These are phyloP conservation scores for Basidioascus undulatus DNA, from an alignment of 768 basidiomycete species.

Conservation along the genomic window DNA sequence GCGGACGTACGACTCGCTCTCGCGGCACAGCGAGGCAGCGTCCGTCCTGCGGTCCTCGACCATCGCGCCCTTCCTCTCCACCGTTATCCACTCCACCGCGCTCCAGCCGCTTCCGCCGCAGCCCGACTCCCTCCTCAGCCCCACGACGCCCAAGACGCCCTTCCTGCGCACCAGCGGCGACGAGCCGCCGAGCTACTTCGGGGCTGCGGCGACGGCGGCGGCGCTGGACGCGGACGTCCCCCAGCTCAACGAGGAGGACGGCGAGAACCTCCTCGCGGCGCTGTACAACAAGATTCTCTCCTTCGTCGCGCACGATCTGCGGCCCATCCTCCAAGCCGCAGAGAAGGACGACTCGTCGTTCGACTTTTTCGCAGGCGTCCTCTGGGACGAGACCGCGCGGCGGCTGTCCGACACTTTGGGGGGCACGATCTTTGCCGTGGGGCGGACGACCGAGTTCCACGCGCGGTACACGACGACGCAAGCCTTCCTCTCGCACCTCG, in stretches of 20 bases:
- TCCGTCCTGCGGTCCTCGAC: not conserved
- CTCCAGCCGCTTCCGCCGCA: conserved; percentile 1
- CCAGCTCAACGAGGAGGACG: conserved; percentile 29
- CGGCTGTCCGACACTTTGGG: conserved; percentile 73
- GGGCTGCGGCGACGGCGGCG: no score
- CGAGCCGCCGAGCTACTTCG: no score
- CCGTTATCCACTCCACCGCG: not conserved
- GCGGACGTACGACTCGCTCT: conserved; percentile 36
- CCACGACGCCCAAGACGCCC: not conserved
- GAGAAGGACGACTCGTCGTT: conserved; percentile 32
- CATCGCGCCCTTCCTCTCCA: conserved; percentile 4
- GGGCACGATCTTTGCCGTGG: conserved; percentile 60
- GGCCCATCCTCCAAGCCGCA: conserved; percentile 47
- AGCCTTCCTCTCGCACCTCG: conserved; percentile 57
- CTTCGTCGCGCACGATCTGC: conserved; percentile 53
- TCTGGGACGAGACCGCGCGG: conserved; percentile 64
- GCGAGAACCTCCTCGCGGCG: conserved; percentile 40
- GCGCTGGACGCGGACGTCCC: no score
- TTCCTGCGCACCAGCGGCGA: not conserved
- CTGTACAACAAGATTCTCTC: conserved; percentile 60
- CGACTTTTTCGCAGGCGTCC: conserved; percentile 61
- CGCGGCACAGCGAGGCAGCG: not conserved
- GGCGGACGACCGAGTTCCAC: conserved; percentile 69
- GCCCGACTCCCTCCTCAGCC: conserved; percentile 6
- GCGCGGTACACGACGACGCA: conserved; percentile 68